Conservation (phyloP, 805 yeast genomes). For the Nakazawaea ernobii region DNA sequence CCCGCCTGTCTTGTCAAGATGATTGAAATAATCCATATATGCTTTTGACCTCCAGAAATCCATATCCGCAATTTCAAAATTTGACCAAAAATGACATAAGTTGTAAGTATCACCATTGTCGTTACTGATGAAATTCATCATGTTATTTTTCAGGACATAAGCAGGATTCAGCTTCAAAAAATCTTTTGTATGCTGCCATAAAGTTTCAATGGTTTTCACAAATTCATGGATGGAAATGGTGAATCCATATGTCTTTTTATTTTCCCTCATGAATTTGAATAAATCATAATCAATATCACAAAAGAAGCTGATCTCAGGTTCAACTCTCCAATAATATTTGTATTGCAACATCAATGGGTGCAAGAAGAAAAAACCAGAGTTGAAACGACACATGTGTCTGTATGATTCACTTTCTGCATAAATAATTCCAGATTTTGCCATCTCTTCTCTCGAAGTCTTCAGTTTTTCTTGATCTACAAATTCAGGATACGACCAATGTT, state of each 20-base stretch:
- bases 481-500: constrained; percentile 85
- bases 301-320: constrained; percentile 55
- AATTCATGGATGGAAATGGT: constrained; percentile 63
- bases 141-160: constrained; percentile 38
- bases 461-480: constrained; percentile 75
- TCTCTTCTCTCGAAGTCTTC: constrained; percentile 48
- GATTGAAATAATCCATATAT: constrained; percentile 55
- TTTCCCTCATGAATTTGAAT: constrained; percentile 50
- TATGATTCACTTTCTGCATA: constrained; percentile 36
- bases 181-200: constrained; percentile 53
- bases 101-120: constrained; percentile 64
- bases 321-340: constrained; percentile 73
- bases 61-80: constrained; percentile 70
- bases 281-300: constrained; percentile 64
- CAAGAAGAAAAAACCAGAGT: constrained; percentile 49
- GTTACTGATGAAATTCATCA: constrained; percentile 56
- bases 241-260: constrained; percentile 60
- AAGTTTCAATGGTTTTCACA: constrained; percentile 49
- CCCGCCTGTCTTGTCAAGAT: constrained; percentile 65
- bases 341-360: constrained; percentile 54
- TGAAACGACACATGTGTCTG: constrained; percentile 44
- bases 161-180: constrained; percentile 38
- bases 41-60: constrained; percentile 57
- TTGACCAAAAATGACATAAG: constrained; percentile 79
- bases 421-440: constrained; percentile 36